phyloP scores from a whole-genome alignment of 2,329 filamentous ascomycete genomes.

The Nigrospora osmanthi region DNA sequence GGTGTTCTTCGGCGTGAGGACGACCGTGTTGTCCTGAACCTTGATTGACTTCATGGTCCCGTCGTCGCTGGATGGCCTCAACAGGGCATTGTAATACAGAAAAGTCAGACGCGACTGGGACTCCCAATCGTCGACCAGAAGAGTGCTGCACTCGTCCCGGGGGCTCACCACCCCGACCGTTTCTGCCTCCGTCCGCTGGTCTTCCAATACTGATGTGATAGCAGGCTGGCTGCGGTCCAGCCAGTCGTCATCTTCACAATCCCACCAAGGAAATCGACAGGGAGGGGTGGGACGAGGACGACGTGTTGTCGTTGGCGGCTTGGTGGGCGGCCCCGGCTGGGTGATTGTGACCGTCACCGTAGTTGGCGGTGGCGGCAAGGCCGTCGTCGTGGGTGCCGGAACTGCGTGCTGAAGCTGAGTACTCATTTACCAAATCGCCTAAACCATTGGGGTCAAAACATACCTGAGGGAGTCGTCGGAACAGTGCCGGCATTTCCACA shows the following conservation, averaged over 20 bases:
- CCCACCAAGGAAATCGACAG: no score
- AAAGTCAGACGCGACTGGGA: slow-evolving; percentile 55
- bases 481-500: not conserved
- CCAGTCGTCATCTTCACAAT: no score
- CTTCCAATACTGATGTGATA: no score
- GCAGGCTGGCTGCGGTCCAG: no score
- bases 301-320: no score
- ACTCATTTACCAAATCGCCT: no score
- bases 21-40: slow-evolving; percentile 39
- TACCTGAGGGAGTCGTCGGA: not conserved
- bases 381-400: not conserved
- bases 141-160: not conserved
- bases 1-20: slow-evolving; percentile 38
- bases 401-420: not conserved
- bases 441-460: not conserved
- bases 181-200: no score
- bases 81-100: slow-evolving; percentile 50
- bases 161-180: not conserved
- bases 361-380: not conserved
- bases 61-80: slow-evolving; percentile 47
- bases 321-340: no score
- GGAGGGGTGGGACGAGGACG: no score
- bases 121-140: slow-evolving; percentile 50
- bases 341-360: no score
- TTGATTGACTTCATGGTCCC: slow-evolving; percentile 47